Percentiles rank a stretch among this genome's conserved stretches.
phyloP scores from a whole-genome alignment of 805 yeast species.

The Starmerella apis region DNA sequence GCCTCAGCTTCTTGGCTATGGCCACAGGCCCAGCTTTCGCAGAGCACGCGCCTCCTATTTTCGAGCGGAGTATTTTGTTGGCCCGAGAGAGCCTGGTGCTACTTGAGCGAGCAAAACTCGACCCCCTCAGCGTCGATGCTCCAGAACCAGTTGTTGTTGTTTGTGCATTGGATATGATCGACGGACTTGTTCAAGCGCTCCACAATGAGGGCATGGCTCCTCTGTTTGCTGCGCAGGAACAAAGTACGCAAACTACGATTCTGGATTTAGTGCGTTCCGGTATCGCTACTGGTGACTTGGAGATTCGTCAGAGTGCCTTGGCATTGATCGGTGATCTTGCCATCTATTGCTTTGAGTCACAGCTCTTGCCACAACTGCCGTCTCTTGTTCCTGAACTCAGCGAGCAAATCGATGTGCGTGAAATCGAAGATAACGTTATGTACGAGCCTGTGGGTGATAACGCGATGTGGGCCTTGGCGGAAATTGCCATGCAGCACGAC shows the following conservation, averaged over 20 bases:
- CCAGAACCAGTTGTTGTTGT: constrained; percentile 88
- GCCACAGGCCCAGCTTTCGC: constrained; percentile 73
- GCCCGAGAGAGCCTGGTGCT: constrained; percentile 56
- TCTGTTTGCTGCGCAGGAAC: constrained; percentile 20
- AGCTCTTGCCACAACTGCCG: constrained; percentile 29
- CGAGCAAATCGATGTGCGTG: constrained; percentile 39
- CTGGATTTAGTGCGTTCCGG: constrained; percentile 40
- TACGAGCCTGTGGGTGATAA: constrained; percentile 70
- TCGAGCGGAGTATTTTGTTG: constrained; percentile 63
- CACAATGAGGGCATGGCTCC: constrained; percentile 17
- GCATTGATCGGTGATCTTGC: constrained; percentile 88
- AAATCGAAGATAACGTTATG: constrained; percentile 38
- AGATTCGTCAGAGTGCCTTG: constrained; percentile 87
- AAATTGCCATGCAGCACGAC: constrained; percentile 53
- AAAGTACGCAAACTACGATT: constrained; percentile 40
- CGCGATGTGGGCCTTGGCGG: constrained; percentile 91
- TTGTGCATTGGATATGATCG: constrained; percentile 79
- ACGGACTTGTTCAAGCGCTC: constrained; percentile 87
- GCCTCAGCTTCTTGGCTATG: constrained; percentile 86
- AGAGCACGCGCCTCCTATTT: constrained; percentile 81
- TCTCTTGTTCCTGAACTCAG: constrained; percentile 39
- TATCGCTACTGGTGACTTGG: constrained; percentile 55
- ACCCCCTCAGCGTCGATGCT: constrained; percentile 44
- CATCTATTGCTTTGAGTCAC: constrained; percentile 42
- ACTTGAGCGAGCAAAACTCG: constrained; percentile 51